Base-by-base conservation (phyloP, 192 early-diverging fungal genomes). In the Entophlyctis luteolus region DNA sequence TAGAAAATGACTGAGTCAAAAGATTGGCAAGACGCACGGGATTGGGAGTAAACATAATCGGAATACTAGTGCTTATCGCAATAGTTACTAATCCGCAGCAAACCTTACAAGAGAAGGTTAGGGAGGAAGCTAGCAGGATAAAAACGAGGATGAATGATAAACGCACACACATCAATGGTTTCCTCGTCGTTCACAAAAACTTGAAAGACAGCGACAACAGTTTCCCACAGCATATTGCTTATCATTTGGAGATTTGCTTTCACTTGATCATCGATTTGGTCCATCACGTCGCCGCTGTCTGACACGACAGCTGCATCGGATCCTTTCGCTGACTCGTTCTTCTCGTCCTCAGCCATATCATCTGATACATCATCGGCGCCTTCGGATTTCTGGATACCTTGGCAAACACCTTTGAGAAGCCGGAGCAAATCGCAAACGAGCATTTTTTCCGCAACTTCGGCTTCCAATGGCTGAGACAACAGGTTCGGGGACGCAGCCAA, bases 171-270 rank as follows among this genome's bases (percentile, higher is more conserved):
- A 60, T 70, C 60, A 68, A 77, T 70, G n/a, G 72, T 68, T 28
- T 70, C 53, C 29, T 65, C 69, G 35, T 73, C 75, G 29, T 35
- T 25, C 6, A n/a, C 55, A 65, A 70, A 77, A 14, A 71, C 38
- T 33, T 47, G 50, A 49, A 72, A 77, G 8, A 65, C 57, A 4
- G 62, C 56, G 22, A 35, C 56, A 46, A 69, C 52, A 25, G 59
- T 57, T n/a, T 73, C 68, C 71, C 71, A 77, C 10, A 77, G 60
- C n/a, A 77, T 67, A 1, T 20, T 48, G 37, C 71, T 68, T 10
- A 72, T 47, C 16, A 53, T 34, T 34, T 16, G 27, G 54, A 63
- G 14, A 31, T 33, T 63, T 32, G 47, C 27, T n/a, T 50, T 50
- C 47, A 63, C 34, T 10, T 27, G 12, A 8, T 20, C 5, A 63